Conservation (phyloP, 2,329 filamentous ascomycete genomes). For the Aureobasidium sp. region DNA sequence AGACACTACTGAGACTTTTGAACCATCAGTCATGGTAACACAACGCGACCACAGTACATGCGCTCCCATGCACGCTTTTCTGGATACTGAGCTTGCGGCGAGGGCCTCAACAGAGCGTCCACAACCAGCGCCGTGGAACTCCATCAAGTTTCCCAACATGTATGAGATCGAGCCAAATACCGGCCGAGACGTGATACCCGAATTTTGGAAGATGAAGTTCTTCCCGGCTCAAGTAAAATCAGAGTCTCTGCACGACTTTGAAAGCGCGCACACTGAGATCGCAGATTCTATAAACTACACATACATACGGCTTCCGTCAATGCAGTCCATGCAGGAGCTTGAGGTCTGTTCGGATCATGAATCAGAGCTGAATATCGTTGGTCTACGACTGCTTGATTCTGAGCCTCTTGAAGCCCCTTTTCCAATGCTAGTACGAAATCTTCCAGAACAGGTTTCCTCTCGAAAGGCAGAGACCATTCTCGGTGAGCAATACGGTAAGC, state of each 20-base stretch:
- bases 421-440: not conserved
- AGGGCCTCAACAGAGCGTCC: not conserved
- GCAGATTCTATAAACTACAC: not conserved
- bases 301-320: not conserved
- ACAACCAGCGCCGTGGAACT: not conserved
- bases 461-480: too few relatives aligned
- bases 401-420: not conserved
- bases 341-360: not conserved
- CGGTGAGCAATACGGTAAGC: not conserved
- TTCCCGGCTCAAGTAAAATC: not conserved
- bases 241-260: not conserved
- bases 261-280: not conserved
- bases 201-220: not conserved
- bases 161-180: not conserved
- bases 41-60: not conserved
- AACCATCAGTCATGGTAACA: not conserved
- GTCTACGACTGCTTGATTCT: not conserved
- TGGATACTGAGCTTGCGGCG: not conserved
- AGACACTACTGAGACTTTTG: not conserved
- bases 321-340: not conserved
- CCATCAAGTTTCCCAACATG: not conserved
- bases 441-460: not conserved
- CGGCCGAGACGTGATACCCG: not conserved
- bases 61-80: not conserved
- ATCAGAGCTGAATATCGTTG: not conserved